phyloP scores from a whole-genome alignment of 345 rosid species.

The Gossypium rotundifolium region DNA sequence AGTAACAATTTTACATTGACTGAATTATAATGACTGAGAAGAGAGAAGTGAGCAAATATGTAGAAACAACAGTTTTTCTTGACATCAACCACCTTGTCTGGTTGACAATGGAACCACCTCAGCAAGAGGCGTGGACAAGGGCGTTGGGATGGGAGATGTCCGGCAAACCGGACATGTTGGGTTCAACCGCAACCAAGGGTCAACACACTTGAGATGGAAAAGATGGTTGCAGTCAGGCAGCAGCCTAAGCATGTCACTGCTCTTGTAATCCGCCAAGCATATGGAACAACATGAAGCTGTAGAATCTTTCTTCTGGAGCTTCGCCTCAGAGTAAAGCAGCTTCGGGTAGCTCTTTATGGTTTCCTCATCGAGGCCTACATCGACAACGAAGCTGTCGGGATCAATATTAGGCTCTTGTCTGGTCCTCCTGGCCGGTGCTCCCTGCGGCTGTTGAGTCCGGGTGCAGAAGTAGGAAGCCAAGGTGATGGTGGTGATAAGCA shows the following conservation, averaged over 20 bases:
- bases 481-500: conserved; percentile 55
- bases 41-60: background rate
- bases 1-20: background rate
- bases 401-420: conserved; percentile 4
- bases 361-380: conserved; percentile 64
- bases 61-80: too few relatives aligned
- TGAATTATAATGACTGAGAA: background rate
- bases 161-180: conserved; percentile 82
- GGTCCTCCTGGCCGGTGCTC: background rate
- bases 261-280: conserved; percentile 77
- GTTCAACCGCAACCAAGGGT: conserved; percentile 73
- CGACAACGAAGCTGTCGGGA: conserved; percentile 26
- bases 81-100: conserved; percentile 30
- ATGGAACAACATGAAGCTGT: conserved; percentile 67
- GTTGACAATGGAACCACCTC: conserved; percentile 71
- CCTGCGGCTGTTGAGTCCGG: conserved; percentile 1
- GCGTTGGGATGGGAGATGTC: conserved; percentile 85
- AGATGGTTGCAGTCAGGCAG: conserved; percentile 82
- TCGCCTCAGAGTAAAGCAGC: conserved; percentile 62
- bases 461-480: conserved; percentile 50
- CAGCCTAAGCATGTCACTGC: conserved; percentile 42
- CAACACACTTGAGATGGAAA: conserved; percentile 75
- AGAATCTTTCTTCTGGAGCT: conserved; percentile 28
- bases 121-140: conserved; percentile 71
- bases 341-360: conserved; percentile 70